A percentile compares a stretch with the other conserved stretches of the same genome.
Conservation (phyloP, 2,329 filamentous ascomycete species). For the Monilinia vaccinii-corymbosi region DNA sequence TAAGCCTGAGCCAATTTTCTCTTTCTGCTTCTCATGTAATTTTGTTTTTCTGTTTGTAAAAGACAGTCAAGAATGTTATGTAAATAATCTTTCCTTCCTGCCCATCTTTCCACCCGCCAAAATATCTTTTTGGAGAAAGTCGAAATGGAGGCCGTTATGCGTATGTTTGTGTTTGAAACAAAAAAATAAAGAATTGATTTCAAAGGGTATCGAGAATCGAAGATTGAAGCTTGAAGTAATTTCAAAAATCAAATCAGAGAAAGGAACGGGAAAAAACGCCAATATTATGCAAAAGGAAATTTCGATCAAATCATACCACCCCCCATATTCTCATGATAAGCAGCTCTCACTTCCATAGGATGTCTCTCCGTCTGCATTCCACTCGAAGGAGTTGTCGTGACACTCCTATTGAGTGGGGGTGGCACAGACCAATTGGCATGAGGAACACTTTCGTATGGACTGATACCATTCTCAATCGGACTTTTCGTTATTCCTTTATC, state of each 20-base stretch:
- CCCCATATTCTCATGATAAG: constrained; percentile 22
- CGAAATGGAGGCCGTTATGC: background rate
- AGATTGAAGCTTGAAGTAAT: background rate
- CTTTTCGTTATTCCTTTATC: constrained; percentile 19
- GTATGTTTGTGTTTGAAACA: constrained; percentile 8
- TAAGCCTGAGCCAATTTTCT: constrained; percentile 3
- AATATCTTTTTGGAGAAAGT: constrained; percentile 5
- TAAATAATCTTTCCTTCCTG: background rate
- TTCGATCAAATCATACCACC: constrained; percentile 29
- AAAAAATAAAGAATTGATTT: background rate
- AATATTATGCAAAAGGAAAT: constrained; percentile 13
- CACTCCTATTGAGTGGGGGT: constrained; percentile 10
- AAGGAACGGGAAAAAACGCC: background rate
- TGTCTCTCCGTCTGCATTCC: constrained; percentile 22
- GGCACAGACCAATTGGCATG: constrained; percentile 14
- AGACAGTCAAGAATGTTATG: constrained; percentile 2
- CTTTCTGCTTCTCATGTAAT: background rate
- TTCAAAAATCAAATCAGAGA: background rate
- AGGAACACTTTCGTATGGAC: constrained; percentile 29
- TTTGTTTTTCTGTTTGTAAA: background rate
- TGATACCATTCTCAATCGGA: constrained; percentile 19
- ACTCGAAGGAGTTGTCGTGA: constrained; percentile 10
- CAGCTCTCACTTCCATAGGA: constrained; percentile 27
- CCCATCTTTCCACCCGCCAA: background rate
- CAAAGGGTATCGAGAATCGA: constrained; percentile 18